Evolutionary conservation across 495 filamentous ascomycete species (phyloP).

Genomic region (Staphylotrichum tortipilum): DNA sequence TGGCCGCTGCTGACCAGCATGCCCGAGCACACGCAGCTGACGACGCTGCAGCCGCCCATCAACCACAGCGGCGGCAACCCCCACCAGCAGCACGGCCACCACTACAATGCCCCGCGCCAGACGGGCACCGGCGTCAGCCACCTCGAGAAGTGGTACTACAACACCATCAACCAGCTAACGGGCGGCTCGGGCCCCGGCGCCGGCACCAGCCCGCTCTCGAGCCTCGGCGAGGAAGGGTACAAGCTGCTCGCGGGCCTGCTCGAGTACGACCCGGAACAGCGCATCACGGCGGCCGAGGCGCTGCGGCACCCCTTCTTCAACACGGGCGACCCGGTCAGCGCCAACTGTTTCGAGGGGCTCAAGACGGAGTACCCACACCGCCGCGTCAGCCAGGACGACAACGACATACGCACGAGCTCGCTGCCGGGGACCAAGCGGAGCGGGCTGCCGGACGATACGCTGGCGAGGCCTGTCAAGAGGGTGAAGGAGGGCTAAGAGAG

Average conservation of each 20-base stretch:
- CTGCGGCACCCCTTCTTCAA: slow-evolving; percentile 83
- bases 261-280: slow-evolving; percentile 85
- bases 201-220: slow-evolving; percentile 31
- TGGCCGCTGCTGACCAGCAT: slow-evolving; percentile 78
- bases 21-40: slow-evolving; percentile 71
- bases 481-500: slow-evolving; percentile 51
- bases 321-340: slow-evolving; percentile 51
- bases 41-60: slow-evolving; percentile 48
- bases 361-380: slow-evolving; percentile 82
- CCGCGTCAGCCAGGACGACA: slow-evolving; percentile 85
- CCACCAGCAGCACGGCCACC: slow-evolving; percentile 36
- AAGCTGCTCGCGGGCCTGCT: slow-evolving; percentile 72
- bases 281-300: slow-evolving; percentile 76
- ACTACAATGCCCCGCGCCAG: slow-evolving; percentile 39
- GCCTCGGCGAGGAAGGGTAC: slow-evolving; percentile 67
- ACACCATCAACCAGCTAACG: slow-evolving; percentile 42
- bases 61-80: slow-evolving; percentile 29
- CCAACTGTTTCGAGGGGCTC: slow-evolving; percentile 85
- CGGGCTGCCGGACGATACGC: slow-evolving; percentile 73
- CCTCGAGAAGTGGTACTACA: slow-evolving; percentile 52
- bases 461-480: slow-evolving; percentile 58
- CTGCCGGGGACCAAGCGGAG: slow-evolving; percentile 87
- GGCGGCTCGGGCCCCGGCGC: slow-evolving; percentile 21
- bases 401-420: slow-evolving; percentile 82
- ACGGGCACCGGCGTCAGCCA: slow-evolving; percentile 21